Evolutionary conservation across 73 alveolate genomes (phyloP).

Genomic region (Durusdinium trenchii): DNA sequence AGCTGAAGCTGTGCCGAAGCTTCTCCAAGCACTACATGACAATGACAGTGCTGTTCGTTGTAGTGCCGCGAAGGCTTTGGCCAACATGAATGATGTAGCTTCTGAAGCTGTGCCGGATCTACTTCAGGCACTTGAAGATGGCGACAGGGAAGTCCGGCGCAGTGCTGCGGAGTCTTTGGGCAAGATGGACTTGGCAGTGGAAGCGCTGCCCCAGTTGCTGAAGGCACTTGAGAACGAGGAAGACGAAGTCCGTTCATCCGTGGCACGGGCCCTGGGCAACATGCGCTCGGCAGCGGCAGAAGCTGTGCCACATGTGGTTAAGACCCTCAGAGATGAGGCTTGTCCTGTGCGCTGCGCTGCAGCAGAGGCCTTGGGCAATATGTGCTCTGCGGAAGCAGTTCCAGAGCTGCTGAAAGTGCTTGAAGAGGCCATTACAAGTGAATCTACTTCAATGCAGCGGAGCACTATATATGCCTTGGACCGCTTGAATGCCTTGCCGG

Average conservation of each 20-base stretch:
- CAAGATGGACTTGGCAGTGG: not conserved
- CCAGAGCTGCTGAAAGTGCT: too few relatives aligned
- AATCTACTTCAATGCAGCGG: too few relatives aligned
- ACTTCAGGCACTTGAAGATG: not conserved
- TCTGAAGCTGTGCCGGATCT: not conserved
- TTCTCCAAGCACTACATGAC: not conserved
- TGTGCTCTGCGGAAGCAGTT: not conserved
- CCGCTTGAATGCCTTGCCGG: too few relatives aligned
- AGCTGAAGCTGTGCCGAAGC: not conserved
- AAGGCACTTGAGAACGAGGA: not conserved
- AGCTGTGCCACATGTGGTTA: not conserved
- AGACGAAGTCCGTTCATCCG: not conserved
- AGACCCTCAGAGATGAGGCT: not conserved
- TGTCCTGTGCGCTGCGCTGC: not conserved
- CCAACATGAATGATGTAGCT: not conserved
- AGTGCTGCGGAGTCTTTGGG: not conserved
- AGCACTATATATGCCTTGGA: too few relatives aligned
- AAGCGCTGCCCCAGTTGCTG: not conserved
- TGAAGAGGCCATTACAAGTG: too few relatives aligned
- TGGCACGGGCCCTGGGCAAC: not conserved
- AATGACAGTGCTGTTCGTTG: not conserved
- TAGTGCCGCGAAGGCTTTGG: not conserved
- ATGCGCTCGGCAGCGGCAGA: not conserved
- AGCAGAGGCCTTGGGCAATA: not conserved
- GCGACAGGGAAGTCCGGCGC: not conserved